Conservation (phyloP, 805 yeast species). For the Hanseniaspora nectarophila region DNA sequence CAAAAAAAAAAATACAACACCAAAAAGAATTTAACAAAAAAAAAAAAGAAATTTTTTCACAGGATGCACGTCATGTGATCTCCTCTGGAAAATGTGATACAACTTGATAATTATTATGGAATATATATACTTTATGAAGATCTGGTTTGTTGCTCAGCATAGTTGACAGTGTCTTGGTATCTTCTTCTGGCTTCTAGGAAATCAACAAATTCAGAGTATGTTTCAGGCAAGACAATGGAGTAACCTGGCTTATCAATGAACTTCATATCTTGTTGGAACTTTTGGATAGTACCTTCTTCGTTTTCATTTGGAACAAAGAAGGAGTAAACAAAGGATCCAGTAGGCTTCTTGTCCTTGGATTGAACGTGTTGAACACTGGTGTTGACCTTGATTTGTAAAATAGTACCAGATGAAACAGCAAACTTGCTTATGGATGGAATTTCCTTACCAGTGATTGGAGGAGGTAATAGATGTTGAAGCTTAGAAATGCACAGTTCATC, state of each 20-base stretch:
- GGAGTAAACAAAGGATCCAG: conserved; percentile 82
- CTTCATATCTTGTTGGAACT: conserved; percentile 14
- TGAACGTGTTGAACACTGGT: conserved; percentile 63
- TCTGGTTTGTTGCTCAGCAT: conserved; percentile 37
- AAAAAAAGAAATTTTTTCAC: conserved; percentile 11
- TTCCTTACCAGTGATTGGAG: conserved; percentile 32
- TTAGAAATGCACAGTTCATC: conserved; percentile 21
- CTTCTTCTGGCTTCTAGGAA: conserved; percentile 84
- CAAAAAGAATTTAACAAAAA: conserved; percentile 4
- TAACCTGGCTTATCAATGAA: conserved; percentile 38
- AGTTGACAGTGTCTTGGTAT: conserved; percentile 68
- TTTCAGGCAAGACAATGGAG: conserved; percentile 69
- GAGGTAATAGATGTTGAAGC: conserved; percentile 40
- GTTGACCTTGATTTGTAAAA: conserved; percentile 81
- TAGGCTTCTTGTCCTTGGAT: conserved; percentile 47
- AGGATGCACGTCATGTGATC: conserved; percentile 5
- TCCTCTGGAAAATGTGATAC: background rate
- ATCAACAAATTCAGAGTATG: conserved; percentile 85
- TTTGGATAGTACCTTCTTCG: conserved; percentile 20
- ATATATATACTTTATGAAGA: too few relatives aligned
- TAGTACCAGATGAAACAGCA: conserved; percentile 62
- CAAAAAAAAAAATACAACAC: background rate
- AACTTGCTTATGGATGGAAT: conserved; percentile 38
- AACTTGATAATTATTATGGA: too few relatives aligned
- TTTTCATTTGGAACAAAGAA: conserved; percentile 65